Evolutionary conservation across 2,329 filamentous ascomycete species (phyloP).

Genomic region (Phaeoacremonium minimum): DNA sequence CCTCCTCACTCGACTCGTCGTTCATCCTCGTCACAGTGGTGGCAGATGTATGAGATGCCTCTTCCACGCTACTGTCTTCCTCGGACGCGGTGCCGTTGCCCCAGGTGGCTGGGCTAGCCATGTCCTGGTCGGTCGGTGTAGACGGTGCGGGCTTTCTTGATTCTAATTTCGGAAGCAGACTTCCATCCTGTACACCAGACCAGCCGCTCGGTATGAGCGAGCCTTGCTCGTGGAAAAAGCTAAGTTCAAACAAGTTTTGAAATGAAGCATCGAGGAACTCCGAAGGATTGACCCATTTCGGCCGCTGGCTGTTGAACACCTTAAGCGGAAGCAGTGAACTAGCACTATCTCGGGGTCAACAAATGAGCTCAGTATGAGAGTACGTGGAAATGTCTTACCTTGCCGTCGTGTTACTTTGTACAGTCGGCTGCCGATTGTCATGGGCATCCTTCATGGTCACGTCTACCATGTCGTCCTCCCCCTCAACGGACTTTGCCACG

Average conservation of each 20-base stretch:
- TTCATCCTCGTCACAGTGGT: constrained; percentile 46
- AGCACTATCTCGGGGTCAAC: constrained; percentile 3
- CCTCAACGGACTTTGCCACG: constrained; percentile 73
- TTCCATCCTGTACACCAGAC: constrained; percentile 24
- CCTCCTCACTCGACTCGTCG: constrained; percentile 56
- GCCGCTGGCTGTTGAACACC: constrained; percentile 44
- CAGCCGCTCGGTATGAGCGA: neutral
- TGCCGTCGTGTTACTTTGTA: no score
- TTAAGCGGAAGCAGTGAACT: constrained; percentile 34
- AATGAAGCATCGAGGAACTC: constrained; percentile 58
- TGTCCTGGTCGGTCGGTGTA: constrained; percentile 38
- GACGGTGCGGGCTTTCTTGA: constrained; percentile 38
- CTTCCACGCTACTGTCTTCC: constrained; percentile 50
- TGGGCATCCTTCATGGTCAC: constrained; percentile 73
- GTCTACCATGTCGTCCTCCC: constrained; percentile 87
- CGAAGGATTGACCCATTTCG: constrained; percentile 47
- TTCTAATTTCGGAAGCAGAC: constrained; percentile 49
- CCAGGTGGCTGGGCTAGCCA: constrained; percentile 41
- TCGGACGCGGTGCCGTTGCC: constrained; percentile 44
- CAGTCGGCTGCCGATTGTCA: no score
- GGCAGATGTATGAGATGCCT: constrained; percentile 27
- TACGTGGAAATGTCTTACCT: no score
- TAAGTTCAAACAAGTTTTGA: constrained; percentile 73
- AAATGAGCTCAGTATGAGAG: no score
- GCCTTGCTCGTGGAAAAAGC: constrained; percentile 54